Conservation (phyloP, 1,139 yeast genomes). For the Lodderomyces orthopsilosis region DNA sequence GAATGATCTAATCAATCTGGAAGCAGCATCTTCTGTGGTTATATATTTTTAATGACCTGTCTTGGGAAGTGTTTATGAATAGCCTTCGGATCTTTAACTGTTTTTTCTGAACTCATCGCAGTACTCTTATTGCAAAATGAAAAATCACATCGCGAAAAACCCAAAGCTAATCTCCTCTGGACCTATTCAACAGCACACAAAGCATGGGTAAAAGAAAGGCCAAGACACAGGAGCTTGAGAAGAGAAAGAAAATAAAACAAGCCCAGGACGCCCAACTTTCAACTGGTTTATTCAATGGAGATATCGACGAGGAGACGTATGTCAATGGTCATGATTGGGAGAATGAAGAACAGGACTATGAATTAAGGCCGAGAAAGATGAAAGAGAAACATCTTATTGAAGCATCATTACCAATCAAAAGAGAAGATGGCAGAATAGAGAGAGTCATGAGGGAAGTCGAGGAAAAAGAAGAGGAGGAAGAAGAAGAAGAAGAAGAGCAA, state of each 20-base stretch:
- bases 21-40: too few species aligned
- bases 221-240: constrained; percentile 41
- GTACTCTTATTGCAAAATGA: too few species aligned
- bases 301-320: constrained; percentile 16
- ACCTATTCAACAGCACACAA: background rate
- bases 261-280: constrained; percentile 43
- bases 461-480: constrained; percentile 15
- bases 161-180: background rate
- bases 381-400: constrained; percentile 51
- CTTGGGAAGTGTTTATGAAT: too few species aligned
- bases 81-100: too few species aligned
- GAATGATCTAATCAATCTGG: too few species aligned
- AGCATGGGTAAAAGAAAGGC: constrained; percentile 49
- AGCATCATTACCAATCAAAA: constrained; percentile 72
- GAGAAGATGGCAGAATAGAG: constrained; percentile 65
- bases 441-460: constrained; percentile 48
- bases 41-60: too few species aligned
- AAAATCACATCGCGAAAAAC: too few species aligned
- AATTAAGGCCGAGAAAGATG: constrained; percentile 52
- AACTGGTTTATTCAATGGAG: constrained; percentile 41
- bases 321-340: constrained; percentile 38
- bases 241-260: constrained; percentile 51
- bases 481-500: constrained; percentile 20
- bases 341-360: constrained; percentile 70
- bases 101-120: too few species aligned